phyloP scores from a whole-genome alignment of 306 rosid species.

The Spatholobus suberectus region DNA sequence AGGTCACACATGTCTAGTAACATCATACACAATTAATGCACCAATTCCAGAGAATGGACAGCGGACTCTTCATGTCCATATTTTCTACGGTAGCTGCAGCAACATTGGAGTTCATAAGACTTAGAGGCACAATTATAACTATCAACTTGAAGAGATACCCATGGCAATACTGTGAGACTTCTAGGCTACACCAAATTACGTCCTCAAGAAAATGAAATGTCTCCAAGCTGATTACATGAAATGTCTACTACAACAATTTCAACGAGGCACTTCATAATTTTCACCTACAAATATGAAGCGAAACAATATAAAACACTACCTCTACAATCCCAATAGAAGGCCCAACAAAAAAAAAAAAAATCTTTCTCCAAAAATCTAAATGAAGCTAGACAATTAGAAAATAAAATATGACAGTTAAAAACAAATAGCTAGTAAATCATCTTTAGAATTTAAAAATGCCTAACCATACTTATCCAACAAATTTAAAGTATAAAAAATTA shows the following conservation, averaged over 20 bases:
- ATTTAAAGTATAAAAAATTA: not conserved
- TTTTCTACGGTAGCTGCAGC: too few species aligned
- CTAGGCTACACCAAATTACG: slow-evolving; percentile 58
- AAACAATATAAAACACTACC: slow-evolving; percentile 5
- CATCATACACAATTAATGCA: too few species aligned
- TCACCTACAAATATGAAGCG: slow-evolving; percentile 66
- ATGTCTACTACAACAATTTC: slow-evolving; percentile 99
- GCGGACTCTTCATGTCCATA: too few species aligned
- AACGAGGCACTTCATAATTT: slow-evolving; percentile 95
- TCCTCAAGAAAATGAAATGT: slow-evolving; percentile 98
- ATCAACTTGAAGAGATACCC: too few species aligned
- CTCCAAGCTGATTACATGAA: slow-evolving; percentile 98
- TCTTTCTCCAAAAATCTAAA: not conserved
- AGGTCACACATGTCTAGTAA: too few species aligned
- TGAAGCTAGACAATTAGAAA: not conserved
- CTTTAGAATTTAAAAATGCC: not conserved
- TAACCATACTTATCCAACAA: not conserved
- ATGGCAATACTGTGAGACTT: too few species aligned
- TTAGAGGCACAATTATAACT: too few species aligned
- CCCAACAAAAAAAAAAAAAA: not conserved
- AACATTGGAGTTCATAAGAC: too few species aligned
- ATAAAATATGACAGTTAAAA: not conserved
- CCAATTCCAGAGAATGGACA: too few species aligned
- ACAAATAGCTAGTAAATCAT: not conserved
- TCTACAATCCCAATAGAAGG: not conserved